Evolutionary conservation across 164 flowering plant genomes (phyloP), one percentile per base, ranked within the genome.

Genomic region (Stephania cephalantha): DNA sequence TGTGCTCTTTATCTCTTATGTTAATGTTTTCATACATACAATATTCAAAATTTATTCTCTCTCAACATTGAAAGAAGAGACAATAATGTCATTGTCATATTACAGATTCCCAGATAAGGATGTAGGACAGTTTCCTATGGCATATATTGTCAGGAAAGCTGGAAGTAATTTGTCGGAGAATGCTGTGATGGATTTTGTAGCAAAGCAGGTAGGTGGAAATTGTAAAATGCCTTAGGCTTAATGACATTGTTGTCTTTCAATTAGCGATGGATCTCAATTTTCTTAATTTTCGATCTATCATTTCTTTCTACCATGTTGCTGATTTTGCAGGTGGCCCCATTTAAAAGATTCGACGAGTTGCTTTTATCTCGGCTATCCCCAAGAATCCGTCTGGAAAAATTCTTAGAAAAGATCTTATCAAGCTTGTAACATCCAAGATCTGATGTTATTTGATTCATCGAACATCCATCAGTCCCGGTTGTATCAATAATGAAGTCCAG

Each of bases 321-420:
- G 8, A 77, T 5, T 7, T 12, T 42, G 6, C 82, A 90, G 95
- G 94, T 91, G 31, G 99, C 99, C 31, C 97, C 99, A 25, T 95
- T 93, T 83, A 95, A 95, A 91, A 82, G 79, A 82, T 95, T 25
- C 85, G 99, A 20, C 79, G 86, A 74, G 98, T 93, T 58, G 87
- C 93, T 22, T 93, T 95, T 72, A 80, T 90, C 42, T 78, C 79
- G 42, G 78, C 90, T 13, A 77, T 95, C 15, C 99, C 98, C 22
- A 95, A 93, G 85, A 93, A 90, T 75, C 89, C 97, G 0, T 93
- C 99, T 0, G 99, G 98, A 50, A 95, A 95, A 84, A 92, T 92
- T 72, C 86, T 95, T 0, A 87, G 98, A 86, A 93, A 93, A 85
- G 99, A 95, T 85, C 93, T 95, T 9, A 90, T 93, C 46, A 85